Evolutionary conservation across 208 protist species (phyloP).

Genomic region (Entamoeba moshkovskii): DNA sequence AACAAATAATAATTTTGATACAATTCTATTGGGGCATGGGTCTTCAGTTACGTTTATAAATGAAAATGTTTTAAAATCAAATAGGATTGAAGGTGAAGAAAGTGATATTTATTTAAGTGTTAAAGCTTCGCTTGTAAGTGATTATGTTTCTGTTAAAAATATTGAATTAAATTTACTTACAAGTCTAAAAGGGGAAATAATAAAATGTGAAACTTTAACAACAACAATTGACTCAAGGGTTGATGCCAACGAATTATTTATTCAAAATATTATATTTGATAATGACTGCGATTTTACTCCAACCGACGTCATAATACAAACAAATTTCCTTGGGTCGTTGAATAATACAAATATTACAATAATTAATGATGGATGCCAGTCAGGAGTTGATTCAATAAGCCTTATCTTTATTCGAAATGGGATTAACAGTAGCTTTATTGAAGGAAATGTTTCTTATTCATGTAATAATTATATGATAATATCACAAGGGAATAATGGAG

Average conservation of each 20-base stretch:
- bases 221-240: background rate
- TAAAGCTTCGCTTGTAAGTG: background rate
- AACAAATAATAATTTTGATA: background rate
- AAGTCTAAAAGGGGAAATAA: background rate
- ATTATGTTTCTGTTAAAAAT: background rate
- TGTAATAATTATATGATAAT: background rate
- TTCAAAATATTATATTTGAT: background rate
- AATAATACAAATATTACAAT: too few species aligned
- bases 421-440: background rate
- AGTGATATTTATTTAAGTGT: background rate
- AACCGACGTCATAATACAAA: background rate
- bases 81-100: background rate
- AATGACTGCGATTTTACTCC: background rate
- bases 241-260: background rate
- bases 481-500: background rate
- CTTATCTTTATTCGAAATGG: background rate
- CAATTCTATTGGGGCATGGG: background rate
- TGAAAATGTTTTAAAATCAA: background rate
- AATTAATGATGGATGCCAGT: background rate
- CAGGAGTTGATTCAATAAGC: background rate
- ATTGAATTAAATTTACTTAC: background rate
- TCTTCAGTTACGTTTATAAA: background rate
- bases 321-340: too few species aligned
- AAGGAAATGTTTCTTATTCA: background rate
- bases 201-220: background rate